phyloP scores from a whole-genome alignment of 1,284 basidiomycete genomes.

The Wallemia mellicola region DNA sequence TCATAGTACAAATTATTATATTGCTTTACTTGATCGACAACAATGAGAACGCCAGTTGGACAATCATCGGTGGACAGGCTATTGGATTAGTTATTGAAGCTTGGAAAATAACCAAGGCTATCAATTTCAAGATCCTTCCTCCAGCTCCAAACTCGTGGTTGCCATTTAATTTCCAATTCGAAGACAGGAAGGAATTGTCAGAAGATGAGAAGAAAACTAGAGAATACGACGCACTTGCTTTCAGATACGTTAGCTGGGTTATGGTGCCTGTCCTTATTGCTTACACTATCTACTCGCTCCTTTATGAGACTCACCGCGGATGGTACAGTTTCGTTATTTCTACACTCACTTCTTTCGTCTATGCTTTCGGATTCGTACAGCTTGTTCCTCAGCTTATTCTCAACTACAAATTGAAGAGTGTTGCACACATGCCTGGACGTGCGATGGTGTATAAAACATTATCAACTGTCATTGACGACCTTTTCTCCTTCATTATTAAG shows the following conservation, averaged over 20 bases:
- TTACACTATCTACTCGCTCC: constrained; percentile 57
- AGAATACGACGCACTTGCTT: constrained; percentile 65
- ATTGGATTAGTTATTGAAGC: constrained; percentile 72
- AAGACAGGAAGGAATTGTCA: constrained; percentile 55
- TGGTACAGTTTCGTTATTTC: constrained; percentile 90
- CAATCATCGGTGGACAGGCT: constrained; percentile 70
- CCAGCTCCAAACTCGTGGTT: constrained; percentile 27
- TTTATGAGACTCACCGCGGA: constrained; percentile 35
- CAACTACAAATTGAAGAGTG: constrained; percentile 67
- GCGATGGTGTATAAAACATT: constrained; percentile 86
- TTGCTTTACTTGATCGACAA: constrained; percentile 82
- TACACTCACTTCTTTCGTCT: constrained; percentile 54
- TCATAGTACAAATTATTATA: constrained; percentile 51
- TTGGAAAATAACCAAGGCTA: constrained; percentile 62
- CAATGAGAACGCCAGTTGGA: constrained; percentile 75
- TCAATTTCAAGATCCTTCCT: constrained; percentile 41
- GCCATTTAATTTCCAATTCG: constrained; percentile 52
- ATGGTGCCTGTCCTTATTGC: constrained; percentile 53
- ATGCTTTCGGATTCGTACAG: constrained; percentile 73
- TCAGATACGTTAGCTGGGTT: constrained; percentile 65
- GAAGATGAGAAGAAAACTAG: constrained; percentile 96
- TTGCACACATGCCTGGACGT: constrained; percentile 83
- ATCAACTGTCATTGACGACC: constrained; percentile 27
- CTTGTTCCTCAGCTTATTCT: constrained; percentile 73
- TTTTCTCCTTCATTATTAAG: constrained; percentile 6